Percentiles rank a stretch among this genome's conserved stretches.
Conservation (phyloP, 2,329 filamentous ascomycete species). For the Exophiala lecanii-corni region DNA sequence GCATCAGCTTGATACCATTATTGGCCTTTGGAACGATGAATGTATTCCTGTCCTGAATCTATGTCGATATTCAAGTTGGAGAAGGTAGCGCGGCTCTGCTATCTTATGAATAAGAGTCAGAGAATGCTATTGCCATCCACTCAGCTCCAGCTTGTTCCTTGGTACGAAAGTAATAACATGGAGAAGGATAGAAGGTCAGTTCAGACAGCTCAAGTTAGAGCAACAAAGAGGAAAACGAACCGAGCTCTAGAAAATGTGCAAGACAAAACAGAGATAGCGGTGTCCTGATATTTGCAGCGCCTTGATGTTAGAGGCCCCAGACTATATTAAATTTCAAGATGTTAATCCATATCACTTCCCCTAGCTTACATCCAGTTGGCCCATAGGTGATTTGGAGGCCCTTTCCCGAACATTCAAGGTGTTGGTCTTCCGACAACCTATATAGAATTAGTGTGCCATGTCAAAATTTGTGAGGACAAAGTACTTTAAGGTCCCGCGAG, state of each 20-base stretch:
- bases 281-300: constrained; percentile 5
- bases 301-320: constrained; percentile 3
- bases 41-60: constrained; percentile 6
- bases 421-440: neutral
- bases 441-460: constrained; percentile 2
- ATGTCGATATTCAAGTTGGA: constrained; percentile 6
- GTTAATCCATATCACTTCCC: constrained; percentile 5
- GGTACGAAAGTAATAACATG: constrained; percentile 4
- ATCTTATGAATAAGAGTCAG: constrained; percentile 5
- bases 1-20: constrained; percentile 5
- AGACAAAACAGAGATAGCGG: constrained; percentile 5
- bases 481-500: constrained; percentile 5
- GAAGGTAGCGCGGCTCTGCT: constrained; percentile 5
- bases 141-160: constrained; percentile 4
- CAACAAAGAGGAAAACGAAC: constrained; percentile 3
- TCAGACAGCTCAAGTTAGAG: constrained; percentile 4
- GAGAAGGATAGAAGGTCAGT: constrained; percentile 6
- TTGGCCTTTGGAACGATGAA: constrained; percentile 5
- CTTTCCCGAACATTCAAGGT: neutral
- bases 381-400: constrained; percentile 1
- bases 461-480: constrained; percentile 5
- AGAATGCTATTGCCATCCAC: constrained; percentile 6
- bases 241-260: constrained; percentile 5
- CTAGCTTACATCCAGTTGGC: constrained; percentile 4
- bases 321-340: constrained; percentile 3